phyloP scores from a whole-genome alignment of 169 alveolate genomes.

The Pseudocohnilembus persalinus region DNA sequence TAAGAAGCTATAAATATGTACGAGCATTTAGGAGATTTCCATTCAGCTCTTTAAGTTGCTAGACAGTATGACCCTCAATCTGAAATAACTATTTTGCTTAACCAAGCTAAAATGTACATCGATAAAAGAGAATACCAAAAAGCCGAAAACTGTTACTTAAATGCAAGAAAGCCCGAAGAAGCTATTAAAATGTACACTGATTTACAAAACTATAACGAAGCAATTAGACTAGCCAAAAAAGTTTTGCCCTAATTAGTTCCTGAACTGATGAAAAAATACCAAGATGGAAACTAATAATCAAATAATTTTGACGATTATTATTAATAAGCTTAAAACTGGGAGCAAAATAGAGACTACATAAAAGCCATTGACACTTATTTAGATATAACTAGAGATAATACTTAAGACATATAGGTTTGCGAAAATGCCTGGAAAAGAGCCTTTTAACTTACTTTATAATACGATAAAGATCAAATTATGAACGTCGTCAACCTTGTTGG shows the following conservation, averaged over 20 bases:
- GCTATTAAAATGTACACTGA: conserved; percentile 86
- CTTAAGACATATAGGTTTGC: conserved; percentile 65
- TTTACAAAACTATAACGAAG: conserved; percentile 67
- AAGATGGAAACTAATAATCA: conserved; percentile 56
- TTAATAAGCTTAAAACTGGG: conserved; percentile 82
- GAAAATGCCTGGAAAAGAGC: conserved; percentile 88
- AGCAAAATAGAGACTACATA: conserved; percentile 80
- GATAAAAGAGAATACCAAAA: conserved; percentile 83
- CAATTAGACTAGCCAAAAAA: conserved; percentile 87
- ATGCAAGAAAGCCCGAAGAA: conserved; percentile 85
- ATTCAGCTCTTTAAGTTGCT: conserved; percentile 89
- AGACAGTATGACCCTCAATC: conserved; percentile 84
- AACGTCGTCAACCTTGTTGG: conserved; percentile 82
- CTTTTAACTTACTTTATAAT: conserved; percentile 78
- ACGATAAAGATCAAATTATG: conserved; percentile 80
- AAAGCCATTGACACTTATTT: conserved; percentile 87
- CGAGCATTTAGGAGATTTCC: conserved; percentile 90
- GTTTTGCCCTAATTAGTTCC: conserved; percentile 88
- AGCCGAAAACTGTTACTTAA: conserved; percentile 87
- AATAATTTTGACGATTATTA: conserved; percentile 73
- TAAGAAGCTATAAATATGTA: conserved; percentile 94
- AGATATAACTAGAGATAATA: conserved; percentile 70
- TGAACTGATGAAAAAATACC: conserved; percentile 65
- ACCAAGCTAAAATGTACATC: conserved; percentile 81
- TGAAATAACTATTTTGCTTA: conserved; percentile 72